A percentile compares a stretch with the other conserved stretches of the same genome.
phyloP scores from a whole-genome alignment of 208 protist genomes.

The Acanthamoeba royreba region DNA sequence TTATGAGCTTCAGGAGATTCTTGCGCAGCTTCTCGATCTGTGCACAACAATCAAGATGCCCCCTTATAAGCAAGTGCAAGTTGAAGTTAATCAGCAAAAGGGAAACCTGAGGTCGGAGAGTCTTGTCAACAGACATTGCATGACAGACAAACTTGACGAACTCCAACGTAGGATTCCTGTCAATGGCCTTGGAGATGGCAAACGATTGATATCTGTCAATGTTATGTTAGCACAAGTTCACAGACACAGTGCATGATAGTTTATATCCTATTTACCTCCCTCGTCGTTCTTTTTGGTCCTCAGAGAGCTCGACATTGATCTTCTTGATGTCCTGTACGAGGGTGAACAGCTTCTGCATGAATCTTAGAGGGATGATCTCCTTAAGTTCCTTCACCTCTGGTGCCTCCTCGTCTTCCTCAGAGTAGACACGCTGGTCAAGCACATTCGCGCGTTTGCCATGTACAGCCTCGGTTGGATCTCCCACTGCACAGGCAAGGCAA shows the following conservation, averaged over 20 bases:
- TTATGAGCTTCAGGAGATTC: conserved; percentile 64
- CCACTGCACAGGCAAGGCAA: too few relatives aligned
- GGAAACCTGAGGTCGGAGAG: conserved; percentile 36
- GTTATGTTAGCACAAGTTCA: too few relatives aligned
- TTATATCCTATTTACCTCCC: neutral
- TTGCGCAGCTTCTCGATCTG: conserved; percentile 64
- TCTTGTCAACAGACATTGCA: conserved; percentile 65
- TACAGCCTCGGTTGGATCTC: neutral
- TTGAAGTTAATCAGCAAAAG: too few relatives aligned
- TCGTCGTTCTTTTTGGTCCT: neutral
- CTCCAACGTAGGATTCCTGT: conserved; percentile 43
- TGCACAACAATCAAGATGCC: neutral
- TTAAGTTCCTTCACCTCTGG: neutral
- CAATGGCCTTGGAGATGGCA: neutral
- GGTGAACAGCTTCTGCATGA: conserved; percentile 45
- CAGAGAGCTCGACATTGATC: neutral
- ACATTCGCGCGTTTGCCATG: neutral
- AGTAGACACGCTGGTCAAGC: conserved; percentile 28
- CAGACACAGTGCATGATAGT: too few relatives aligned
- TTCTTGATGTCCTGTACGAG: conserved; percentile 27
- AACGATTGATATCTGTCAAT: neutral
- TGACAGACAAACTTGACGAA: conserved; percentile 77
- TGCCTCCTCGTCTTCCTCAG: neutral
- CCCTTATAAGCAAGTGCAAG: too few relatives aligned
- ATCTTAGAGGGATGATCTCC: neutral